phyloP scores from a whole-genome alignment of 2,329 filamentous ascomycete genomes.

The Didymosphaeria variabile region DNA sequence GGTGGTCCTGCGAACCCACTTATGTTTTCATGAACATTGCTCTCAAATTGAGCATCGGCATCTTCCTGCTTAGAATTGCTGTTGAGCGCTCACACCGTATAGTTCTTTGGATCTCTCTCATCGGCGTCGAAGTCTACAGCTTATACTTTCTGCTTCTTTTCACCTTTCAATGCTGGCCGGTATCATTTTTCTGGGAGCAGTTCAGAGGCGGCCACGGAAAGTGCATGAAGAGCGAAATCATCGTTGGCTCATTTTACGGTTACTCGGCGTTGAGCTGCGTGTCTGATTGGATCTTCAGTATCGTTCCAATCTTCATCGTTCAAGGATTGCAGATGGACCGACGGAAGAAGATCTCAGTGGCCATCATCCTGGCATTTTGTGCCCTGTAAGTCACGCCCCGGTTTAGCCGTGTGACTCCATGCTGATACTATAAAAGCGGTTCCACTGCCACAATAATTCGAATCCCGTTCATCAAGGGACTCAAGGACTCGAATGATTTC shows the following conservation, averaged over 20 bases:
- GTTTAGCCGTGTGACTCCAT: conserved; percentile 4
- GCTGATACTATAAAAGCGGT: conserved; percentile 19
- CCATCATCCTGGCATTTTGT: conserved; percentile 24
- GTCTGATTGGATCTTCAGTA: conserved; percentile 26
- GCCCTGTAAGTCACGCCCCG: conserved; percentile 20
- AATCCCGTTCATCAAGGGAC: conserved; percentile 23
- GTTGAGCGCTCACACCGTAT: conserved; percentile 21
- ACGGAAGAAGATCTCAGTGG: conserved; percentile 24
- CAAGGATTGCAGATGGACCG: conserved; percentile 22
- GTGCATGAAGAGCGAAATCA: conserved; percentile 20
- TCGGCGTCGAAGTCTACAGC: conserved; percentile 22
- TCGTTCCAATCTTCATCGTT: conserved; percentile 29
- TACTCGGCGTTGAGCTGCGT: conserved; percentile 23
- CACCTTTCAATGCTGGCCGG: conserved; percentile 20
- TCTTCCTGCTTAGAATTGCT: conserved; percentile 21
- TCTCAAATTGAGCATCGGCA: conserved; percentile 20
- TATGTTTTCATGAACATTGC: conserved; percentile 19
- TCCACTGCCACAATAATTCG: conserved; percentile 26
- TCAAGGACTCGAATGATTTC: conserved; percentile 25
- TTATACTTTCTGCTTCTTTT: conserved; percentile 27
- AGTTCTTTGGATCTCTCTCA: conserved; percentile 22
- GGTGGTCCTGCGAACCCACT: conserved; percentile 28
- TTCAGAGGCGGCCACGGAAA: conserved; percentile 21
- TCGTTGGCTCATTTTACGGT: conserved; percentile 19
- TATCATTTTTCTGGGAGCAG: conserved; percentile 26